Percentiles rank a stretch among this genome's conserved stretches.
These are phyloP conservation scores for Kodamaea laetipori DNA, from an alignment of 805 yeast genomes.

Conservation along the genomic window DNA sequence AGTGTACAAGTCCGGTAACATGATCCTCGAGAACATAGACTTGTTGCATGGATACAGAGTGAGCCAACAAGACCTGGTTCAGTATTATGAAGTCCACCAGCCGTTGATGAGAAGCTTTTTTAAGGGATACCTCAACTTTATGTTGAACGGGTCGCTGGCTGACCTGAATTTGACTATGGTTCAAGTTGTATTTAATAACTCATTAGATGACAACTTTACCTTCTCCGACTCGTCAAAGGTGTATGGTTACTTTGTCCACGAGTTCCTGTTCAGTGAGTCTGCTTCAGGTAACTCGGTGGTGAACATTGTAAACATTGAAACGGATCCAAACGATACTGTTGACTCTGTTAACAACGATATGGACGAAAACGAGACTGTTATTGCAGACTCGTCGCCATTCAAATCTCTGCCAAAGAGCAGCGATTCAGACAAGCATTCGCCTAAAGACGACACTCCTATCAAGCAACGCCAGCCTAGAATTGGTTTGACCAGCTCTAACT, in stretches of 20 bases:
- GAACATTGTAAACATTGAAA: slow-evolving; percentile 16
- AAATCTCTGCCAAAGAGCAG: slow-evolving; percentile 25
- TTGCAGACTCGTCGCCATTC: slow-evolving; percentile 44
- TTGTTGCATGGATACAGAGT: slow-evolving; percentile 34
- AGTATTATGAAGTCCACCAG: slow-evolving; percentile 7
- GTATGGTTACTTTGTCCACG: slow-evolving; percentile 30
- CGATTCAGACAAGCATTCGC: background rate
- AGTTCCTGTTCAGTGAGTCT: slow-evolving; percentile 18
- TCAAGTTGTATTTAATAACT: slow-evolving; percentile 34
- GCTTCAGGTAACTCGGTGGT: slow-evolving; percentile 14
- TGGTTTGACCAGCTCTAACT: slow-evolving; percentile 21
- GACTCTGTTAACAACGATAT: slow-evolving; percentile 10
- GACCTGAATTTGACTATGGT: slow-evolving; percentile 28
- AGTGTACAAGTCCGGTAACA: slow-evolving; percentile 23
- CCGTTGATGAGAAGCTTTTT: slow-evolving; percentile 43
- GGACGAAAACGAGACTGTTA: slow-evolving; percentile 43
- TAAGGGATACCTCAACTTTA: slow-evolving; percentile 39
- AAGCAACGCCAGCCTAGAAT: slow-evolving; percentile 19
- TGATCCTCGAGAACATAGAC: slow-evolving; percentile 29
- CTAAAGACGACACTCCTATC: slow-evolving; percentile 19
- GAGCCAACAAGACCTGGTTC: slow-evolving; percentile 6
- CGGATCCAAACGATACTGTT: slow-evolving; percentile 7
- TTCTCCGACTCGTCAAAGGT: slow-evolving; percentile 15
- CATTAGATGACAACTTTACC: slow-evolving; percentile 12
- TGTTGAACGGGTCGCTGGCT: slow-evolving; percentile 32